Conservation (phyloP, 208 protist species). For the Angomonas ambiguus region DNA sequence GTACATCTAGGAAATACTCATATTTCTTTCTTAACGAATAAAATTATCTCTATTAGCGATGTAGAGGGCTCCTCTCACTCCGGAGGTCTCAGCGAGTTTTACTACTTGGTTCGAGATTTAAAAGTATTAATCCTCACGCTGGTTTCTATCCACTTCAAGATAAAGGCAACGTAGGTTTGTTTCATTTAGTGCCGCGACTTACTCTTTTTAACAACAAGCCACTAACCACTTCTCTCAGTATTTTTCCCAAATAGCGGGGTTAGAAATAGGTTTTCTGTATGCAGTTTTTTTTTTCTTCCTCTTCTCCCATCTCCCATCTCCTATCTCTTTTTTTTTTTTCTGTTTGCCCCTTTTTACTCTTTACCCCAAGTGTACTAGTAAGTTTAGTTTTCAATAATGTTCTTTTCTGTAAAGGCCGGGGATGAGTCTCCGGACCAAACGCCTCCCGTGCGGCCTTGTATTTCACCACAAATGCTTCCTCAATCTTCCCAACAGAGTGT, state of each 20-base stretch:
- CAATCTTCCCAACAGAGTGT: conserved; percentile 12
- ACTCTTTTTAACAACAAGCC: neutral
- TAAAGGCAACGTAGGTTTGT: conserved; percentile 49
- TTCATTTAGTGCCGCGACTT: conserved; percentile 1
- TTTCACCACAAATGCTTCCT: conserved; percentile 25
- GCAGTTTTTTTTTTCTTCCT: conserved; percentile 5
- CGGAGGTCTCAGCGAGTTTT: conserved; percentile 60
- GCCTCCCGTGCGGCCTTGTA: conserved; percentile 36
- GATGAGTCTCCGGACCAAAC: conserved; percentile 46
- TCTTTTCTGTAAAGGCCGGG: conserved; percentile 61
- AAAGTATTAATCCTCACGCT: conserved; percentile 76
- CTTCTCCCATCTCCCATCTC: too few relatives aligned
- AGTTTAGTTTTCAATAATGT: conserved; percentile 31
- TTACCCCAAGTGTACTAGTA: neutral
- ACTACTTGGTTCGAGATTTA: conserved; percentile 78
- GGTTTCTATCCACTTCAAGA: conserved; percentile 87
- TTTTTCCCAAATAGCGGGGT: too few relatives aligned
- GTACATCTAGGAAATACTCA: conserved; percentile 84
- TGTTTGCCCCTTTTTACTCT: neutral
- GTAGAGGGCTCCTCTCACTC: conserved; percentile 41
- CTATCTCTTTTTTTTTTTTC: conserved; percentile 15
- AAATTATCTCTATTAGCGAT: conserved; percentile 76
- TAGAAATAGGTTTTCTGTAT: too few relatives aligned
- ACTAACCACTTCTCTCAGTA: too few relatives aligned
- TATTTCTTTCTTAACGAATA: conserved; percentile 85